Evolutionary conservation across 495 filamentous ascomycete species (phyloP), one percentile per base, ranked within the genome.

Genomic region (Neurospora sp.): DNA sequence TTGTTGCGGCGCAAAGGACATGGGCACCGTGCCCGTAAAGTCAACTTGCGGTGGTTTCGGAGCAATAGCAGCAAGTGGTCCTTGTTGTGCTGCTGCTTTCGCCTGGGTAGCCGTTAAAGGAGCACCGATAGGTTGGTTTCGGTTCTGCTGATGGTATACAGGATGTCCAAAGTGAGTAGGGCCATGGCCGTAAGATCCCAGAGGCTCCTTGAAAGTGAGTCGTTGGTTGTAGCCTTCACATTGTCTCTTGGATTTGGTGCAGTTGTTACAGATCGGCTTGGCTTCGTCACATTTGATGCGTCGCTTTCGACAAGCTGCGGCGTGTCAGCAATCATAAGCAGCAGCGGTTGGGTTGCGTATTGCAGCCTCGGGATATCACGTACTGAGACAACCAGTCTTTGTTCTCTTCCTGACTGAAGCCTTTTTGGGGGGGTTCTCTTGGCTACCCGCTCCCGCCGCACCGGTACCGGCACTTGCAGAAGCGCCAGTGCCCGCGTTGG

Each of bases 271-370:
- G 18, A 89, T 94, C 69, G 95, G 96, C 72, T 93, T 92, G 79
- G 96, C 94, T 79, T 98, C 96, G 70, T 95, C 96, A 80, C 96
- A 99, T 83, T 99, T 99, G 80, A 99, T 98, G 69, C 96, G 92
- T 23, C 96, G 90, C 82, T 91, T 94, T 70, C 96, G 92, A 85
- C 96, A 99, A 70, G 96, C 93, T 96, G 77, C 27, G 74, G 73
- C 38, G 14, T 69, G 71, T 31, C 48, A 44, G 74, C 80, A 44
- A 81, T 38, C 35, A n/a, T 40, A 27, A 59, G 73, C 73, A 16
- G 9, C 46, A 39, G 41, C 7, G 70, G n/a, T 73, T 3, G 59
- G 69, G 71, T 20, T 37, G 16, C 69, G 70, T 31, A 39, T 59
- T 72, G 54, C 31, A 42, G n/a, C 46, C 72, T 20, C 27, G 54